Evolutionary conservation across 202 grass and related monocot species (phyloP).

Genomic region (Zoysia matrella): DNA sequence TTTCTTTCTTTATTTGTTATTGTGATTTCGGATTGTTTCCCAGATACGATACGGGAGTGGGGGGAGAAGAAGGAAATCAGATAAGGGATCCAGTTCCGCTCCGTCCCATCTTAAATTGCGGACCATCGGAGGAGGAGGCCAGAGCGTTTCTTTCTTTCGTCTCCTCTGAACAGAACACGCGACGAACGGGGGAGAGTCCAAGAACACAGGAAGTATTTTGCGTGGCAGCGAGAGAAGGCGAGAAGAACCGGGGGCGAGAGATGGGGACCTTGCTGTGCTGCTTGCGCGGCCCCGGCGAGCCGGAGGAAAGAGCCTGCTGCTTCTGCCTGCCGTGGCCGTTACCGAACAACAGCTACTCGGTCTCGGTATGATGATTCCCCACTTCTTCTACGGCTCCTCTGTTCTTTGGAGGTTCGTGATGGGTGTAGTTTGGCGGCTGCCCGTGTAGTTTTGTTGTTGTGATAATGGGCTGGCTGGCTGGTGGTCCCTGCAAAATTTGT

Average conservation of each 20-base stretch:
- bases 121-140: neutral
- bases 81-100: neutral
- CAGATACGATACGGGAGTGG: conserved; percentile 15
- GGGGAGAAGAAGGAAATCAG: neutral
- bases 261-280: conserved; percentile 64
- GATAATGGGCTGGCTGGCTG: neutral
- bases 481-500: neutral
- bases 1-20: neutral
- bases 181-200: conserved; percentile 7
- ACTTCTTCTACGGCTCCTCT: neutral
- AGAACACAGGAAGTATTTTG: neutral
- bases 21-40: neutral
- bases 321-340: conserved; percentile 52
- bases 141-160: neutral
- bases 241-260: neutral
- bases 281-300: conserved; percentile 24
- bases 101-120: conserved; percentile 19
- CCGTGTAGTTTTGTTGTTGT: neutral
- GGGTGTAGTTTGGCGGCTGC: neutral
- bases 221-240: neutral
- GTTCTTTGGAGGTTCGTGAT: neutral
- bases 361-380: conserved; percentile 49
- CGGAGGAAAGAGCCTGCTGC: conserved; percentile 25
- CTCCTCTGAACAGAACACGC: neutral
- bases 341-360: conserved; percentile 21